phyloP scores from a whole-genome alignment of 2,329 filamentous ascomycete species.

The Botryotinia convoluta region DNA sequence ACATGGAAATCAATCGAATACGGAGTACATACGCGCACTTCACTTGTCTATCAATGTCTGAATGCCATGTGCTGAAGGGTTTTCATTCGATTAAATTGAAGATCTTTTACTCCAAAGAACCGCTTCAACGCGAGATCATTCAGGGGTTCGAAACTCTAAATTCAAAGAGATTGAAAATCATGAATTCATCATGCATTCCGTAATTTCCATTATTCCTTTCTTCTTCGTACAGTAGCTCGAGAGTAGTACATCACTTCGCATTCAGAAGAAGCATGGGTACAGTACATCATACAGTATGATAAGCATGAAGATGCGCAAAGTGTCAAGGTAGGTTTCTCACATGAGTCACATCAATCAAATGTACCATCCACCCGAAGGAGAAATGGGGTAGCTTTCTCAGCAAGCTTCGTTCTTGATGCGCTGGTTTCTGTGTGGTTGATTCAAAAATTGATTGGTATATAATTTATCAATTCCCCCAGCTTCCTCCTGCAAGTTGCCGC shows the following conservation, averaged over 20 bases:
- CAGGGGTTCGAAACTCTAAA: constrained; percentile 10
- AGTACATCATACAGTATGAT: background rate
- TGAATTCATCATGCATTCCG: constrained; percentile 6
- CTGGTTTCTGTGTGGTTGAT: constrained; percentile 19
- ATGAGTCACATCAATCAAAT: background rate
- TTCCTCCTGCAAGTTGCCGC: constrained; percentile 10
- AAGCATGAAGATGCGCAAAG: constrained; percentile 5
- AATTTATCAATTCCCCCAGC: constrained; percentile 12
- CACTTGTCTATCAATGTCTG: constrained; percentile 1
- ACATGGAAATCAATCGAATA: background rate
- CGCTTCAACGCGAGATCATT: constrained; percentile 11
- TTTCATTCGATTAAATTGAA: background rate
- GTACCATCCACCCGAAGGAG: background rate
- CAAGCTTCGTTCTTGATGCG: constrained; percentile 10
- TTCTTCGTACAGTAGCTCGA: background rate
- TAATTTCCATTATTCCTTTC: background rate
- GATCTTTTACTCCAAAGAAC: constrained; percentile 6
- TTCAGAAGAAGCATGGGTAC: background rate
- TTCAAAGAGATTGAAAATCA: constrained; percentile 4
- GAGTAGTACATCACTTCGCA: background rate
- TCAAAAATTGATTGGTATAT: constrained; percentile 16
- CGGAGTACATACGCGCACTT: background rate
- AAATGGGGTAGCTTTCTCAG: background rate
- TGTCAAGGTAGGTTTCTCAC: background rate
- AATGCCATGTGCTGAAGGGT: background rate